phyloP scores from a whole-genome alignment of 2,329 filamentous ascomycete species.

The Cercospora janseana region DNA sequence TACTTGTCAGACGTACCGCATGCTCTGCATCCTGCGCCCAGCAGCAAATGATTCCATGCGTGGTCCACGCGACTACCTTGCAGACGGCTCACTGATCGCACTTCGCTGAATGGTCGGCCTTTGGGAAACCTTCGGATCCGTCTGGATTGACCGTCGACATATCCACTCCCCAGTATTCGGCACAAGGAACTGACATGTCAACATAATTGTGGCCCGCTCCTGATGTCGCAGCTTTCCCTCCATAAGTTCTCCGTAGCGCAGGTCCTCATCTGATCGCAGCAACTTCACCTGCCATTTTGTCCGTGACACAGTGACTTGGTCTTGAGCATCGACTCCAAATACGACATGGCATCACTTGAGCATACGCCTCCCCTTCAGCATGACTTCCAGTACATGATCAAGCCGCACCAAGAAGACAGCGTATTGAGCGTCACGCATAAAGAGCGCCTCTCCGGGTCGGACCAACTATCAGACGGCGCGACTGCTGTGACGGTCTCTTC shows the following conservation, averaged over 20 bases:
- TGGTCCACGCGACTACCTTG: conserved; percentile 15
- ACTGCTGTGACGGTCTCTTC: conserved; percentile 16
- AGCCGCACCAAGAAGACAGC: conserved; percentile 10
- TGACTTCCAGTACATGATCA: conserved; percentile 9
- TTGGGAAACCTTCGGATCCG: conserved; percentile 2
- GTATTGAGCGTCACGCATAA: conserved; percentile 25
- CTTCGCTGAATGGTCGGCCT: conserved; percentile 14
- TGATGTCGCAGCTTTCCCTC: conserved; percentile 10
- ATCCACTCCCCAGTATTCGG: conserved; percentile 8
- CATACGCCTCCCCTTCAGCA: conserved; percentile 2
- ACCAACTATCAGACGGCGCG: conserved; percentile 7
- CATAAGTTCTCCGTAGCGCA: not conserved
- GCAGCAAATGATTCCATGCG: conserved; percentile 14
- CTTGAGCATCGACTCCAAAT: not conserved
- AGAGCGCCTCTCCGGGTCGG: conserved; percentile 25
- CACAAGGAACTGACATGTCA: not conserved
- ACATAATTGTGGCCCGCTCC: conserved; percentile 1
- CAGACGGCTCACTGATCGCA: conserved; percentile 10
- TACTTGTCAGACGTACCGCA: conserved; percentile 12
- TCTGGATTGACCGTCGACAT: conserved; percentile 6
- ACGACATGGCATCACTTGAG: conserved; percentile 5
- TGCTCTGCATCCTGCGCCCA: conserved; percentile 14
- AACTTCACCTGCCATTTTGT: not conserved
- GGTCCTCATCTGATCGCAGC: not conserved
- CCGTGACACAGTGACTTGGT: not conserved